These are phyloP conservation scores for Talaromyces nanjingensis DNA, from an alignment of 495 filamentous ascomycete species.

Conservation along the genomic window DNA sequence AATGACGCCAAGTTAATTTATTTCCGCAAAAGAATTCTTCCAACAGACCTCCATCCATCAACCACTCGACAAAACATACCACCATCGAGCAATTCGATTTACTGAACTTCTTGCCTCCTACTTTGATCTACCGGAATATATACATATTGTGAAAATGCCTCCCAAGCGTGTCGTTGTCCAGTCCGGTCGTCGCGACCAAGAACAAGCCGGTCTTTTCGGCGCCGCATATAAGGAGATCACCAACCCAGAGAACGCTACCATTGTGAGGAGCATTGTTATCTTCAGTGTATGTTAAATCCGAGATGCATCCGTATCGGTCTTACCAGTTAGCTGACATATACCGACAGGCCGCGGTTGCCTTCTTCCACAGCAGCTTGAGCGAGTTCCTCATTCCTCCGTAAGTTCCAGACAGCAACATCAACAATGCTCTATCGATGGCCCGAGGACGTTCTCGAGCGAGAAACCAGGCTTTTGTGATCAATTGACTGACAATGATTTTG, in stretches of 20 bases:
- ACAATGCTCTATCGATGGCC: background rate
- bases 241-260: slow-evolving; percentile 64
- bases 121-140: background rate
- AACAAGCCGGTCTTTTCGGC: slow-evolving; percentile 44
- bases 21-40: slow-evolving; percentile 35
- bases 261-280: slow-evolving; percentile 63
- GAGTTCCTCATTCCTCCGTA: slow-evolving; percentile 70
- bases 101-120: background rate
- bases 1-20: slow-evolving; percentile 28
- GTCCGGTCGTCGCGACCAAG: slow-evolving; percentile 15
- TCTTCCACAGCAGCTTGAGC: slow-evolving; percentile 67
- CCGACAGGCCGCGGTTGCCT: slow-evolving; percentile 59
- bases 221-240: slow-evolving; percentile 57
- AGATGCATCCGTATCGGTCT: background rate
- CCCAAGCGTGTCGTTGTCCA: slow-evolving; percentile 35
- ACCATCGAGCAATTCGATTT: background rate
- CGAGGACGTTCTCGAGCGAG: background rate
- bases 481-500: background rate
- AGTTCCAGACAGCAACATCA: slow-evolving; percentile 18
- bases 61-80: background rate
- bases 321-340: slow-evolving; percentile 13
- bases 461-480: background rate
- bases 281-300: slow-evolving; percentile 57
- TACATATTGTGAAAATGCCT: slow-evolving; percentile 19
- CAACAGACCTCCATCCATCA: background rate